Conservation (phyloP, 2,329 filamentous ascomycete species). For the Mollisia scopiformis region DNA sequence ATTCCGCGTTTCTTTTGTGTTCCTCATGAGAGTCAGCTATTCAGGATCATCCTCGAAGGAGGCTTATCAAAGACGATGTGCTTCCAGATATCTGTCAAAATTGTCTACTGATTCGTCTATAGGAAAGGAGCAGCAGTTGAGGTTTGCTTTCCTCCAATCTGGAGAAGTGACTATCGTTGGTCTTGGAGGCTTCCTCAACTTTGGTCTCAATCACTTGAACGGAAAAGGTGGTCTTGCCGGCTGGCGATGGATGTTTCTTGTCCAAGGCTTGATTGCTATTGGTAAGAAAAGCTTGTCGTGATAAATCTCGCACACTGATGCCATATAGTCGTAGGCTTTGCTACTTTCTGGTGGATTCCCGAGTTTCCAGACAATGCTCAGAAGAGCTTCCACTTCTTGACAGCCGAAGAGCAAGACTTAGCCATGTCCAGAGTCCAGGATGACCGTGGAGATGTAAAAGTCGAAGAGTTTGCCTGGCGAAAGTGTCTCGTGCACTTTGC, state of each 20-base stretch:
- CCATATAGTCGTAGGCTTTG: conserved; percentile 52
- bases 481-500: conserved; percentile 51
- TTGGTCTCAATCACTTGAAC: conserved; percentile 65
- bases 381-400: conserved; percentile 55
- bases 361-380: conserved; percentile 64
- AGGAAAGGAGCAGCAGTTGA: conserved; percentile 42
- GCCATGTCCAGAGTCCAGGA: conserved; percentile 54
- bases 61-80: no score
- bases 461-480: conserved; percentile 61
- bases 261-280: conserved; percentile 54
- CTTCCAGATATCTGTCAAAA: no score
- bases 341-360: conserved; percentile 61
- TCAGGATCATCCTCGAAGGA: no score
- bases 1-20: no score
- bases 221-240: conserved; percentile 55
- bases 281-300: conserved; percentile 23
- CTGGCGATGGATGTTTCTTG: conserved; percentile 68
- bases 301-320: conserved; percentile 8
- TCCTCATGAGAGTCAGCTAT: no score
- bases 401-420: conserved; percentile 53
- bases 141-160: conserved; percentile 70
- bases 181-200: conserved; percentile 50
- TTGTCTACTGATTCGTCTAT: no score
- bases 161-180: conserved; percentile 63
- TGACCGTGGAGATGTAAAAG: conserved; percentile 58